Evolutionary conservation across 1,139 yeast species (phyloP), one percentile per base, ranked within the genome.

Genomic region (Starmera stellimalicola): DNA sequence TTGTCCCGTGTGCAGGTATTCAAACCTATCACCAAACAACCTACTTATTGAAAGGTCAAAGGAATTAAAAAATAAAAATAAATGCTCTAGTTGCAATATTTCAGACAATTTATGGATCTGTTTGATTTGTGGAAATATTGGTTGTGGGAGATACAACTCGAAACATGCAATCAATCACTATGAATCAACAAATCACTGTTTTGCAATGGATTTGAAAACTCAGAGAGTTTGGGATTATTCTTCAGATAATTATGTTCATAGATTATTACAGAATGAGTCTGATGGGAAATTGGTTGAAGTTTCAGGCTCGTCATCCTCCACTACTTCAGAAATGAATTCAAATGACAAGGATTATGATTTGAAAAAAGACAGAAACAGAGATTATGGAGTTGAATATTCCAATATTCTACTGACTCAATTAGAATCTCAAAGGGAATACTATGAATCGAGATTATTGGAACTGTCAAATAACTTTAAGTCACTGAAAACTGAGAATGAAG

Each of bases 191-290:
- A 80, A 83, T 3, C 97, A 88, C 55, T 83, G 95, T 50, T 88
- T 84, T 59, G 83, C 95, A 0, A 85, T 88, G 95, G 95, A 87
- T 52, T 63, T 82, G 30, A 62, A 66, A 14, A 74, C 94, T 0
- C 93, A 88, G 40, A 63, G 97, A 32, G 95, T 88, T 2, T 88
- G 97, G 97, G 96, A 88, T 54, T 88, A 88, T 54, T 88, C 91
- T 0, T 91, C 91, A 2, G 96, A 88, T 52, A 77, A 77, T 42
- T 88, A 87, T 54, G 96, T 88, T 6, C 97, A 88, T 57, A 62
- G 96, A 33, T 59, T 88, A 30, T 70, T 88, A 4, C 84, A 88
- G 39, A 85, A 84, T 55, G 91, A 84, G 49, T 66, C 79, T 0
- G 95, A 84, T 53, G 95, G 95, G 0, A 84, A 84, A 46, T 55